phyloP scores from a whole-genome alignment of 1,284 basidiomycete species.

The Termitomyces sp. region DNA sequence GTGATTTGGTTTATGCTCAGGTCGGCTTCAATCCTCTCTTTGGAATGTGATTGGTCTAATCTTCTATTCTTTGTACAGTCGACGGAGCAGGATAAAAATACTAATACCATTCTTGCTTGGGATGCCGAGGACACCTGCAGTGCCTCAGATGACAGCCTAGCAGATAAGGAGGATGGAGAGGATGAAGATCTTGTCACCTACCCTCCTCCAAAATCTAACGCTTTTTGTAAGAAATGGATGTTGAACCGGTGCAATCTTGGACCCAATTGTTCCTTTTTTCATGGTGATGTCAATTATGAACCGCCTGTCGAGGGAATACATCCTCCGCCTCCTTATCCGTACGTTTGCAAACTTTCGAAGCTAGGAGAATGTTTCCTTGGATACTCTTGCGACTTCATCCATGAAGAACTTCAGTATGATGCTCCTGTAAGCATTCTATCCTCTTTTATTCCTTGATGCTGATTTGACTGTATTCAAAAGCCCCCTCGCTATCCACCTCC shows the following conservation, averaged over 20 bases:
- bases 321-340: slow-evolving; percentile 7
- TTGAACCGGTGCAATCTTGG: slow-evolving; percentile 17
- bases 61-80: not conserved
- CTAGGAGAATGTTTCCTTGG: slow-evolving; percentile 4
- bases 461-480: not conserved
- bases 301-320: slow-evolving; percentile 12
- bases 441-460: slow-evolving; percentile 9
- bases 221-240: slow-evolving; percentile 17
- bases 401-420: slow-evolving; percentile 15
- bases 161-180: not conserved
- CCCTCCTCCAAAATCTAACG: slow-evolving; percentile 8
- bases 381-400: slow-evolving; percentile 10
- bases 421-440: slow-evolving; percentile 4
- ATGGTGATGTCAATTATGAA: slow-evolving; percentile 17
- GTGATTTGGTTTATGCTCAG: slow-evolving; percentile 11
- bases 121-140: not conserved
- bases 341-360: slow-evolving; percentile 2
- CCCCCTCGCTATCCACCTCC: not conserved
- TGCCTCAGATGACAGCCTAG: not conserved
- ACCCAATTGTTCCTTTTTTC: slow-evolving; percentile 14
- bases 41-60: not conserved
- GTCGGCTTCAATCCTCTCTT: not conserved
- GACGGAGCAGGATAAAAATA: not conserved
- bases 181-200: not conserved
- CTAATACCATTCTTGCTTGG: not conserved